Evolutionary conservation across 179 eudicot species (phyloP).

Genomic region (Heliamphora pulchella): DNA sequence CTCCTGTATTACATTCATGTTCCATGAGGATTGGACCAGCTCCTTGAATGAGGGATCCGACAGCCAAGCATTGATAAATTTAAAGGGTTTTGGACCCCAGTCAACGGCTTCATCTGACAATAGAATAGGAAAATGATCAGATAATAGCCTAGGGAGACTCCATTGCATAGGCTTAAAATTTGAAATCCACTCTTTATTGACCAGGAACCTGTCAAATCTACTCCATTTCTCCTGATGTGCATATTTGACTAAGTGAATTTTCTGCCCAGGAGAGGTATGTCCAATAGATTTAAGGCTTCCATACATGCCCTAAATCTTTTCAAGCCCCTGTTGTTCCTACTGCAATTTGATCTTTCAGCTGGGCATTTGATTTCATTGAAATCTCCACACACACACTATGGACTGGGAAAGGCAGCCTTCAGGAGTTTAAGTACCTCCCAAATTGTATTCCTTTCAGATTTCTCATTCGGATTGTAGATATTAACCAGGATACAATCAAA

Average conservation of each 20-base stretch:
- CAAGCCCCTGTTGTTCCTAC: not conserved
- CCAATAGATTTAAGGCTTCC: not conserved
- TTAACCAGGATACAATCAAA: no score
- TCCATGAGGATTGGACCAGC: no score
- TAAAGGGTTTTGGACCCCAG: not conserved
- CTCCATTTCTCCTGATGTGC: not conserved
- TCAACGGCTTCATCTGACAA: not conserved
- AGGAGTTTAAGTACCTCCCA: no score
- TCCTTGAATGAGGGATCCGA: not conserved
- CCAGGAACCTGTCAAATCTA: not conserved
- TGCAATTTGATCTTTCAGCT: not conserved
- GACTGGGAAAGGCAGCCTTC: not conserved
- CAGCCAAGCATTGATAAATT: not conserved
- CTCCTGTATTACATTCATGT: no score
- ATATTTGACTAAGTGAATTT: not conserved
- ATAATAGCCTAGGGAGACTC: not conserved
- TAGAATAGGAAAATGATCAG: not conserved
- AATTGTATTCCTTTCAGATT: not conserved
- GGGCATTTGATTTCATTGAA: not conserved
- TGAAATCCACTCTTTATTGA: not conserved
- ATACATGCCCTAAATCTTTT: not conserved
- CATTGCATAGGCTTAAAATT: not conserved
- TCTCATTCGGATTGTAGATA: not conserved
- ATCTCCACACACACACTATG: not conserved
- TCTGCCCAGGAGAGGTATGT: not conserved